Base-by-base conservation (phyloP, 148 eudicot species). In the Selenicereus undatus region DNA sequence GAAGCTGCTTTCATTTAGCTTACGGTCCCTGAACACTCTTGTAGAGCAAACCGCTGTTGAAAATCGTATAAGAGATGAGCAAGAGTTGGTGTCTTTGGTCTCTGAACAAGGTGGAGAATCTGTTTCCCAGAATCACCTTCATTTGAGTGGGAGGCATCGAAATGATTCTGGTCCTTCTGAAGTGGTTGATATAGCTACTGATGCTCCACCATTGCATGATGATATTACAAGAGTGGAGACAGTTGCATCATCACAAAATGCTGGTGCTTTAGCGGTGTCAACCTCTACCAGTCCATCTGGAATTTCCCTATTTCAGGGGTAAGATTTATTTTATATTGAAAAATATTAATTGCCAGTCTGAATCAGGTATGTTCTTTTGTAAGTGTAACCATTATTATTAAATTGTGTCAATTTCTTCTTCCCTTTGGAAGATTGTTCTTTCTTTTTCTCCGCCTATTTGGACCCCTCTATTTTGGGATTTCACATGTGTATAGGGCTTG, bases 261-360 rank as follows among this genome's bases (percentile, higher is more conserved):
- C 84, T 74, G 81, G 76, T 74, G 71, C 79, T 39, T 72, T 82
- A 68, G 90, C 86, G 80, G 82, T 76, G 78, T 84, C 91, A 66
- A 75, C 87, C 77, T 86, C 84, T 76, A 82, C 89, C 66, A 85
- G 81, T 78, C 86, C 75, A 85, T 82, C 83, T 82, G 92, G 97
- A 81, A 85, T 82, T 86, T 86, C 97, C 62, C 87, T 93, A 76
- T 92, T 94, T 81, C 93, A 90, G 81, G 91, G 97, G 97, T 91
- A 89, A 77, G 78, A 51, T 62, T 43, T 32, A 50, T 26, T 45
- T 64, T 62, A 35, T 81, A 60, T 52, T 58, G 45, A 56, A 1
- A 45, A 76, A 21, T 17, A 14, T 27, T 35, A 54, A 43, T 36
- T 81, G 66, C 71, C 45, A 5, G 73, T 54, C 13, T 80, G 42